These are phyloP conservation scores for Arxiozyma heterogenica DNA, from an alignment of 1,139 yeast species.

Conservation along the genomic window DNA sequence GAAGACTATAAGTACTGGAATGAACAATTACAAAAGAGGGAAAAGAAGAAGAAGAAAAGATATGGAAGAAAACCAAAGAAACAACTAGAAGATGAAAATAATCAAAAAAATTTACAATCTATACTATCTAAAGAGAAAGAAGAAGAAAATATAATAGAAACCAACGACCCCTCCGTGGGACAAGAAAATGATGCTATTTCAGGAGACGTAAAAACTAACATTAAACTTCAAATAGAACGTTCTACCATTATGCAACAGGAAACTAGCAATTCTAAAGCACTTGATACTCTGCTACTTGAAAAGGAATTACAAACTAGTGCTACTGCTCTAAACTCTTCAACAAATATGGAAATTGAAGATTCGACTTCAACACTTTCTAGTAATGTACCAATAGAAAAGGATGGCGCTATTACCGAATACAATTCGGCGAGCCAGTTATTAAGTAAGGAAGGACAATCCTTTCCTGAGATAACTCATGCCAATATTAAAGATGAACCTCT, in stretches of 20 bases:
- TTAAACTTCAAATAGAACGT: neutral
- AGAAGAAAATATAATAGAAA: constrained; percentile 6
- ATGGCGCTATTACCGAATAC: neutral
- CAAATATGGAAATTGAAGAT: no score
- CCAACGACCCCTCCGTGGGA: neutral
- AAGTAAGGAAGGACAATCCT: no score
- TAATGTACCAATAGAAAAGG: neutral
- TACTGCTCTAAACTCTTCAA: neutral
- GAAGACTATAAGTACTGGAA: constrained; percentile 35
- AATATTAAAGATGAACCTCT: neutral
- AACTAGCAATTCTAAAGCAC: neutral
- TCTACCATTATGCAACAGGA: neutral
- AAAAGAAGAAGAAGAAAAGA: constrained; percentile 32
- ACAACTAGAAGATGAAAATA: neutral
- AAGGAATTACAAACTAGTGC: neutral
- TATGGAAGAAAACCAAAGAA: constrained; percentile 35
- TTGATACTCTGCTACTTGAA: neutral
- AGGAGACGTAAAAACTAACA: neutral
- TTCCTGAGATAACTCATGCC: neutral
- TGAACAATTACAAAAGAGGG: constrained; percentile 34
- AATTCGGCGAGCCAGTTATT: neutral
- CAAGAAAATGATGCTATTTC: neutral
- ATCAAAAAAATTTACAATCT: constrained; percentile 5
- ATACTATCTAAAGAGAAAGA: constrained; percentile 15
- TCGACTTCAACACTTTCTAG: neutral